Conservation (phyloP, 371 early-diverging fungal species). For the Mucor sp. region DNA sequence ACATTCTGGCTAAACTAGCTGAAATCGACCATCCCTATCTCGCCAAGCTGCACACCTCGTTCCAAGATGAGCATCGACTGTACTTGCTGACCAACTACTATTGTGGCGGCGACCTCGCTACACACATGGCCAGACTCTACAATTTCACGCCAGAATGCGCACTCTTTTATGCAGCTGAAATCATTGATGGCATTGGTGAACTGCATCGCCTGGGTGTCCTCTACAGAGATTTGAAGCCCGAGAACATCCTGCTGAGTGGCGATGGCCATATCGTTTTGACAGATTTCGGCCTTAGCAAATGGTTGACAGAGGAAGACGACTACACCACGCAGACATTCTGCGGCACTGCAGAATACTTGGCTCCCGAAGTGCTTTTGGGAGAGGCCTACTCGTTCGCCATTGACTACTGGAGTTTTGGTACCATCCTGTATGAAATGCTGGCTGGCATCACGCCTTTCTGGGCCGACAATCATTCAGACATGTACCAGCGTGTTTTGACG, state of each 20-base stretch:
- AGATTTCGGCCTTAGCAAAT: conserved; percentile 92
- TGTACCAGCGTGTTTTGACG: conserved; percentile 82
- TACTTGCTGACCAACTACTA: conserved; percentile 98
- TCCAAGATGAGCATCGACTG: conserved; percentile 89
- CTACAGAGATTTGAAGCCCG: conserved; percentile 91
- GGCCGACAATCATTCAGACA: conserved; percentile 74
- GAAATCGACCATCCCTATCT: conserved; percentile 83
- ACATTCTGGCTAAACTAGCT: conserved; percentile 48
- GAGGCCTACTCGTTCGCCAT: conserved; percentile 83
- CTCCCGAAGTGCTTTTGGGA: conserved; percentile 90
- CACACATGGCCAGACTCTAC: conserved; percentile 49
- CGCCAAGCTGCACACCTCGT: conserved; percentile 90
- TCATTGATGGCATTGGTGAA: conserved; percentile 85
- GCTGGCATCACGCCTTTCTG: conserved; percentile 81
- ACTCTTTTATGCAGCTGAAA: conserved; percentile 85
- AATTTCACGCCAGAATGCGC: conserved; percentile 52
- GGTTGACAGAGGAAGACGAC: conserved; percentile 28
- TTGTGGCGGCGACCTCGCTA: conserved; percentile 81
- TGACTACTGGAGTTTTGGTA: conserved; percentile 98
- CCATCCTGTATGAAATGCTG: conserved; percentile 87
- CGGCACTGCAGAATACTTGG: conserved; percentile 92
- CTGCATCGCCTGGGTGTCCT: conserved; percentile 87
- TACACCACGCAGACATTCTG: conserved; percentile 87
- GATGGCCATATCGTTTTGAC: conserved; percentile 87
- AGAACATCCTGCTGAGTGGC: conserved; percentile 82